A percentile compares a stretch with the other conserved stretches of the same genome.
These are phyloP conservation scores for Cyclostephanos invisitatus DNA, from an alignment of 108 stramenopile genomes.

Conservation along the genomic window DNA sequence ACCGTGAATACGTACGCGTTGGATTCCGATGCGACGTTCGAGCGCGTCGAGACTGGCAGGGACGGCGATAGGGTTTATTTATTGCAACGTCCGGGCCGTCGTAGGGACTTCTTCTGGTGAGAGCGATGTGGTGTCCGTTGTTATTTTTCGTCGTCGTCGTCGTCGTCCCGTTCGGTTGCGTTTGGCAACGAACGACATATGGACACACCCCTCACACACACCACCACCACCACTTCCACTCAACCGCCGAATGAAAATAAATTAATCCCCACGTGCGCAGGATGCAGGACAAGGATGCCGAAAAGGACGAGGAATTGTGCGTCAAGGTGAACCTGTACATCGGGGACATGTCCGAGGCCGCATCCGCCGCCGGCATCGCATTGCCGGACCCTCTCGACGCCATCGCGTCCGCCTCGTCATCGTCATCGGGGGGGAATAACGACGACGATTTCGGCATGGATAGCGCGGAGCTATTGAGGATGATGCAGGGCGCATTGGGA, in stretches of 20 bases:
- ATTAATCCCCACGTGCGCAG: too few relatives aligned
- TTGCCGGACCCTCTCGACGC: slow-evolving; percentile 2
- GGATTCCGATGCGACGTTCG: slow-evolving; percentile 45
- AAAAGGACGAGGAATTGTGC: slow-evolving; percentile 61
- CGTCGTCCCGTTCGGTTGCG: too few relatives aligned
- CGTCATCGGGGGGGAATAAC: background rate
- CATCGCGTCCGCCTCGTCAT: slow-evolving; percentile 7
- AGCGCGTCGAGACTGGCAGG: slow-evolving; percentile 52
- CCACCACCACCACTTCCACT: too few relatives aligned
- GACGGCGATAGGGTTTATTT: slow-evolving; percentile 59
- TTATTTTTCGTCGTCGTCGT: too few relatives aligned
- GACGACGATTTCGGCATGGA: slow-evolving; percentile 15
- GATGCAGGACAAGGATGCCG: slow-evolving; percentile 71
- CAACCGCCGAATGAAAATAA: too few relatives aligned
- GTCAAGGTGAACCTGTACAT: slow-evolving; percentile 72
- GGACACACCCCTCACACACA: too few relatives aligned
- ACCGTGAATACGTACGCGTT: slow-evolving; percentile 56
- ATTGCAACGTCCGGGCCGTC: slow-evolving; percentile 29
- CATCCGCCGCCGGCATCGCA: slow-evolving; percentile 26
- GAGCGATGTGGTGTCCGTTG: background rate
- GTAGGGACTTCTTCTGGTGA: slow-evolving; percentile 60
- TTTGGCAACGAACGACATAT: too few relatives aligned
- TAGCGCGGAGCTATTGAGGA: slow-evolving; percentile 27
- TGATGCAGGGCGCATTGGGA: slow-evolving; percentile 46
- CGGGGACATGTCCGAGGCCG: slow-evolving; percentile 48